Conservation (phyloP, 2,329 filamentous ascomycete genomes). For the Hirsutella rhossiliensis region DNA sequence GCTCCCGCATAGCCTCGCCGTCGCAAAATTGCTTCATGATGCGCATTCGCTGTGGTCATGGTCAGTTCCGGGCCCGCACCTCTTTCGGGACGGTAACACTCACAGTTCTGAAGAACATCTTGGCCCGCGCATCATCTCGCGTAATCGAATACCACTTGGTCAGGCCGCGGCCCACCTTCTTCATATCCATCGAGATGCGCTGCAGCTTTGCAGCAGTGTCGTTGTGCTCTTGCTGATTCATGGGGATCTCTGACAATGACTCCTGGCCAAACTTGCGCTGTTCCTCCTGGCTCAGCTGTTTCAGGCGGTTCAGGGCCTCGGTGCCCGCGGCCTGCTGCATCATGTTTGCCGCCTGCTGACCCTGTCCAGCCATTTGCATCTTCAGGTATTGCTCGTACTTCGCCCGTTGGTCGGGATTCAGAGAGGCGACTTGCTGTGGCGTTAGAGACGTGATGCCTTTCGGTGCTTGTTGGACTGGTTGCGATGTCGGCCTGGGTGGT, state of each 20-base stretch:
- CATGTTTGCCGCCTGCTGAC: constrained; percentile 5
- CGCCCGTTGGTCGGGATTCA: constrained; percentile 32
- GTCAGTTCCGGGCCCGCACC: background rate
- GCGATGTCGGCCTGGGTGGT: constrained; percentile 11
- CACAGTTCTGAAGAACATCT: constrained; percentile 40
- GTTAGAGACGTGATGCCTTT: constrained; percentile 14
- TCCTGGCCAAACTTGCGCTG: constrained; percentile 25
- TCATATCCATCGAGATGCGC: constrained; percentile 28
- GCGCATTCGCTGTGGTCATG: constrained; percentile 32
- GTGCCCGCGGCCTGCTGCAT: constrained; percentile 8
- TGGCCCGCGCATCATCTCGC: constrained; percentile 35
- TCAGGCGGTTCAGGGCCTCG: constrained; percentile 20
- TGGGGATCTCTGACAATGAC: constrained; percentile 30
- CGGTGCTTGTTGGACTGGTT: constrained; percentile 10
- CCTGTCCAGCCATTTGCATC: constrained; percentile 14
- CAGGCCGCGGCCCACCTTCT: constrained; percentile 30
- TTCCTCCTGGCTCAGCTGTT: constrained; percentile 26
- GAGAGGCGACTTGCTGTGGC: constrained; percentile 22
- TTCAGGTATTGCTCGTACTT: constrained; percentile 28
- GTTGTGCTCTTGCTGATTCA: constrained; percentile 30
- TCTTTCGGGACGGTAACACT: constrained; percentile 13
- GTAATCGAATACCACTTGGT: constrained; percentile 35
- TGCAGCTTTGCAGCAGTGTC: constrained; percentile 32
- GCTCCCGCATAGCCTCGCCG: constrained; percentile 29
- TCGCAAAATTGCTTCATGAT: constrained; percentile 42